Conservation (phyloP, 2,329 filamentous ascomycete species). For the Colletotrichum camelliae region DNA sequence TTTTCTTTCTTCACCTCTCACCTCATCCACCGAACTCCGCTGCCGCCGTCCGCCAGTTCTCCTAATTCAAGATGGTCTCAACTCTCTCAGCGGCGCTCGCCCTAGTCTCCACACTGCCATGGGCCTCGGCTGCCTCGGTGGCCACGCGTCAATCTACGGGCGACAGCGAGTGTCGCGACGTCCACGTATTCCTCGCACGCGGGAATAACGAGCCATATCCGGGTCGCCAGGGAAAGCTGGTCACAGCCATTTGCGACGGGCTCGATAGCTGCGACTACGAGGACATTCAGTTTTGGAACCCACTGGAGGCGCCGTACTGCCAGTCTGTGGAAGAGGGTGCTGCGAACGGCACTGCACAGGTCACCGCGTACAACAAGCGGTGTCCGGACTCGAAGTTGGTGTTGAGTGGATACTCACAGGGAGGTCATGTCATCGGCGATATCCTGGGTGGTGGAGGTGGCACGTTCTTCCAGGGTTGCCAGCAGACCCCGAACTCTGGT, state of each 20-base stretch:
- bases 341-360: conserved; percentile 38
- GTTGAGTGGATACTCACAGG: conserved; percentile 46
- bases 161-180: conserved; percentile 27
- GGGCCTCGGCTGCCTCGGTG: conserved; percentile 1
- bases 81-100: conserved; percentile 2
- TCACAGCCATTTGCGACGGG: conserved; percentile 30
- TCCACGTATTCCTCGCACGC: conserved; percentile 33
- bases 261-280: conserved; percentile 34
- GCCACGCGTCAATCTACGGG: conserved; percentile 3
- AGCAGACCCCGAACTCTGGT: conserved; percentile 26
- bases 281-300: conserved; percentile 37
- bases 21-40: not conserved
- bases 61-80: not conserved
- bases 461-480: conserved; percentile 35
- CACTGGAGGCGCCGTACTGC: conserved; percentile 36
- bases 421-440: conserved; percentile 42
- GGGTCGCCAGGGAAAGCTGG: conserved; percentile 31
- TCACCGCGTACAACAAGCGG: conserved; percentile 41
- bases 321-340: conserved; percentile 40
- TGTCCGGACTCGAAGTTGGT: conserved; percentile 46
- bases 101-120: not conserved
- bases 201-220: conserved; percentile 36
- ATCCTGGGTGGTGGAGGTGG: conserved; percentile 40
- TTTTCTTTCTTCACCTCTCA: not conserved
- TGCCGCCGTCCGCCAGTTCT: not conserved